Evolutionary conservation across 108 stramenopile species (phyloP), one percentile per base, ranked within the genome.

Genomic region (Phaeodactylum tricornutum): DNA sequence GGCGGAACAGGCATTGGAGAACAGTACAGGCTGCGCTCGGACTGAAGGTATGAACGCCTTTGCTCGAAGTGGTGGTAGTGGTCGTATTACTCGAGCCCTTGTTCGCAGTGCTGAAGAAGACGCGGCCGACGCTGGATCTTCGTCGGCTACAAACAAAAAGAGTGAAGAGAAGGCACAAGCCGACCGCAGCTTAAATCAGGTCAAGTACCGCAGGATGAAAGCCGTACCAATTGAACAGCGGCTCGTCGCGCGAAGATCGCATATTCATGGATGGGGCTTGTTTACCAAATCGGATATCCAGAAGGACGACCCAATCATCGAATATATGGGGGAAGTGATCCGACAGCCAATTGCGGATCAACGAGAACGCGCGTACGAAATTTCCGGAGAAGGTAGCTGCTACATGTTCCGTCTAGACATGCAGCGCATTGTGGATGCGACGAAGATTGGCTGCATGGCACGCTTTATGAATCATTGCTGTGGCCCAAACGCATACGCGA

Each of bases 381-480:
- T 71, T 9, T 77, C 78, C 14, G 91, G 94, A 1, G 78, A 88
- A 36, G 91, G 91, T 12, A 67, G 66, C 33, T 92, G 89, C 61
- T 92, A 95, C 70, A 83, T 95, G 79, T 92, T 92, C 47, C 75
- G 92, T 4, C 52, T 90, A 28, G 90, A 93, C 57, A 50, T 76
- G 54, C 62, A 88, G 24, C 49, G 65, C 17, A 84, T 96, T 54
- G 86, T 93, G 8, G 94, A 96, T 59, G 88, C 94, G 12, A 96
- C 92, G 11, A 76, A 61, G 50, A 72, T 71, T 47, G 94, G 94
- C 9, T 78, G 75, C 49, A 83, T 93, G 73, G 92, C 87, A n/a
- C 62, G 93, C 12, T 91, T 91, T 54, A 84, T 93, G 80, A 96
- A 93, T 64, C 94, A 96, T 55, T 77, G 81, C 53, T 96, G 94